Base-by-base conservation (phyloP, 2,329 filamentous ascomycete genomes). In the Fusarium sacchari region DNA sequence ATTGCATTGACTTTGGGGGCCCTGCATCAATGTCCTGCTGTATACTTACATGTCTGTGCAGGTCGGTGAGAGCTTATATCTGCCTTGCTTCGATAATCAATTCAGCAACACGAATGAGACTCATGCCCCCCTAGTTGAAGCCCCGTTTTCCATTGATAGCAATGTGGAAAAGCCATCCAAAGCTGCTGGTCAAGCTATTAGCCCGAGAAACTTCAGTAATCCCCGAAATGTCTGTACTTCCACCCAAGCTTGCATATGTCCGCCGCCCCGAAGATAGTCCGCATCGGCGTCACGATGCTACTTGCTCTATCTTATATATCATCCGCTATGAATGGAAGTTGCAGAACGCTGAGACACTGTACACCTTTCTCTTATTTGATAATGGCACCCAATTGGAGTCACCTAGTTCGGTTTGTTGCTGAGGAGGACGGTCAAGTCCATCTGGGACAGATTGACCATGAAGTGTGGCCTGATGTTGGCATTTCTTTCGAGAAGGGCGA, bases 101-200 rank as follows among this genome's bases (percentile, higher is more conserved):
- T 30, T 30, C 8, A 30, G 30, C 11, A 28, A 28, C 6, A 28
- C 8, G 28, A 28, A 6, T 28, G 8, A 30, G 30, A 30, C 30
- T 3, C 30, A 30, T 30, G 30, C 8, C 30, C 14, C 14, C 44
- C 13, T 30, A 30, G 4, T 9, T 30, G 2, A 49, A 5, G 6
- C 4, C 17, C 14, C 20, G 3, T 15, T 8, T 22, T 4, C 6
- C 9, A n/a, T 6, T 3, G 24, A 7, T 2, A 4, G 20, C 9
- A 47, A n/a, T 20, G 14, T n/a, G 14, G 3, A 17, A n/a, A 30
- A 1, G 20, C 7, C 14, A 8, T 0, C 20, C 28, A n/a, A 17
- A 22, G 46, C 22, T n/a, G 10, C 8, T 32, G 6, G 4, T 12
- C 10, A 12, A 12, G 15, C 12, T 12, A 49, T 32, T 32, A 49